phyloP scores from a whole-genome alignment of 257 asterid species.

The Nicotiana undulata region DNA sequence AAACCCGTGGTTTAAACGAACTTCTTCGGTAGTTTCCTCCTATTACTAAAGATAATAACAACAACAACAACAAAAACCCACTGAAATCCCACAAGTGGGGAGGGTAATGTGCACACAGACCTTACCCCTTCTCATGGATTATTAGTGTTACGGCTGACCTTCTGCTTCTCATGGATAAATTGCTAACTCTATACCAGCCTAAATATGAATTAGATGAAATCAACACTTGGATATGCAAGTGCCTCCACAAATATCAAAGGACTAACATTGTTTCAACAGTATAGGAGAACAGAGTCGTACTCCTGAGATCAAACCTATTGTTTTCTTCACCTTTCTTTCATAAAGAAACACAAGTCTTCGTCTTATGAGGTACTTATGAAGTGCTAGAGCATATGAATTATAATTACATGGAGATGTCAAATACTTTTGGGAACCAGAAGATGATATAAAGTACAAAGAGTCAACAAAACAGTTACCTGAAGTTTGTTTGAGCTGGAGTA shows the following conservation, averaged over 20 bases:
- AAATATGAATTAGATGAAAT: background rate
- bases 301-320: background rate
- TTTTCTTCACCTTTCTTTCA: background rate
- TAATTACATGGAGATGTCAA: background rate
- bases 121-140: background rate
- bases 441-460: conserved; percentile 6
- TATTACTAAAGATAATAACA: background rate
- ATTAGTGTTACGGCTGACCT: background rate
- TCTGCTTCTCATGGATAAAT: background rate
- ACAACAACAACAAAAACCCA: no score
- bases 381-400: background rate
- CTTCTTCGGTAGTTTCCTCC: background rate
- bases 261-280: background rate
- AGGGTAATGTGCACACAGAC: no score
- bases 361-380: background rate
- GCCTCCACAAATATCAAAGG: background rate
- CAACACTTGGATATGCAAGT: background rate
- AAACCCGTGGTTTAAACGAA: background rate
- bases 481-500: conserved; percentile 55
- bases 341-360: background rate
- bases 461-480: conserved; percentile 48
- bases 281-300: background rate
- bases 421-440: background rate
- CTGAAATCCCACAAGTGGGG: no score
- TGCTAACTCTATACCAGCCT: background rate